Conservation (phyloP, 139 green algal species). For the Chlorokybus atmophyticus region DNA sequence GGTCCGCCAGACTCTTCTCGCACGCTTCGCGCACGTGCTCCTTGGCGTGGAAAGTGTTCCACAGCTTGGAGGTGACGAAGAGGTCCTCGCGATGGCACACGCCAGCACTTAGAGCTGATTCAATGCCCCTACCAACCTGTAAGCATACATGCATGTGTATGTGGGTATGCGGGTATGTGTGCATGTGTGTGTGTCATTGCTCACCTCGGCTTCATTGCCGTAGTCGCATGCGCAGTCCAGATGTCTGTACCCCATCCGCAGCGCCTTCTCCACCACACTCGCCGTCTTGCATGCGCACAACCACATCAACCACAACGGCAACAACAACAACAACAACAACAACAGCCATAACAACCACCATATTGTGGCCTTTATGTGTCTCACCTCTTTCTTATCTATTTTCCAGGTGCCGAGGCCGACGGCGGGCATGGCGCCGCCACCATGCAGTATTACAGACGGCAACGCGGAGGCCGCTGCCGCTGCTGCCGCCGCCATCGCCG, state of each 20-base stretch:
- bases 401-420: slow-evolving; percentile 30
- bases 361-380: slow-evolving; percentile 1
- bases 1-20: slow-evolving; percentile 45
- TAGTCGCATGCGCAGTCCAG: slow-evolving; percentile 24
- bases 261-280: not conserved
- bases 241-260: slow-evolving; percentile 19
- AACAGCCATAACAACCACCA: not conserved
- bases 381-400: slow-evolving; percentile 18
- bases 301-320: not conserved
- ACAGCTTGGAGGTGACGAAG: slow-evolving; percentile 12
- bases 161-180: not conserved
- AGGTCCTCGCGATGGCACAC: not conserved
- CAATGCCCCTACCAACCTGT: not conserved
- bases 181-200: not conserved
- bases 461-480: no score
- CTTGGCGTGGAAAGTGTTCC: slow-evolving; percentile 19
- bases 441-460: no score
- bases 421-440: not conserved
- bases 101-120: not conserved
- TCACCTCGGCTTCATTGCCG: slow-evolving; percentile 8
- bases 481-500: no score
- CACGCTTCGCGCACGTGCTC: slow-evolving; percentile 39
- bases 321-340: no score
- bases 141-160: not conserved
- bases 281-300: not conserved